Percentiles rank a stretch among this genome's conserved stretches.
Evolutionary conservation across 306 rosid genomes (phyloP).

Genomic region (Prunus salicina): DNA sequence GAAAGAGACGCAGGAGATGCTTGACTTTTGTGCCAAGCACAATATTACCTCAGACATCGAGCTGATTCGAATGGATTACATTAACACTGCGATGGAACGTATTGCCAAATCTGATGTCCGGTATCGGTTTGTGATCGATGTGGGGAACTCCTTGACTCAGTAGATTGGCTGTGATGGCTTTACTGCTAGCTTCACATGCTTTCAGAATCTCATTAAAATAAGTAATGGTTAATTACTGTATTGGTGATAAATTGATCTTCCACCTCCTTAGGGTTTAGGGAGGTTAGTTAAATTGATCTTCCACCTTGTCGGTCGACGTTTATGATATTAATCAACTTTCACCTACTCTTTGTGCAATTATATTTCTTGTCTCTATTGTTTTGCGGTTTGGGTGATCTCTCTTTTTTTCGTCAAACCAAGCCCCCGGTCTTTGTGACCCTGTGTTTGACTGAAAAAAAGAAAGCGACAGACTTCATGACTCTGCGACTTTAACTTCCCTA

Average conservation of each 20-base stretch:
- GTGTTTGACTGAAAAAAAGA: background rate
- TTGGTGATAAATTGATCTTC: background rate
- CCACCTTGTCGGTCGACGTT: background rate
- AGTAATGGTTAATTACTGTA: background rate
- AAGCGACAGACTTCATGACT: no score
- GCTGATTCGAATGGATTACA: constrained; percentile 55
- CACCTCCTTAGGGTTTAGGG: no score
- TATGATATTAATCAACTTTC: background rate
- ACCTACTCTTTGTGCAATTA: background rate
- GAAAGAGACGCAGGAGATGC: constrained; percentile 96
- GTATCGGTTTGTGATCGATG: constrained; percentile 84
- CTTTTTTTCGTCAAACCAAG: background rate
- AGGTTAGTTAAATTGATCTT: background rate
- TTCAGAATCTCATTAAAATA: background rate
- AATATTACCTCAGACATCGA: constrained; percentile 71
- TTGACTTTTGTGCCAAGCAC: constrained; percentile 77
- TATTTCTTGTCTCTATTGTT: background rate
- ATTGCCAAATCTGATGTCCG: constrained; percentile 78
- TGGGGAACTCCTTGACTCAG: constrained; percentile 54
- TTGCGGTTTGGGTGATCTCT: background rate
- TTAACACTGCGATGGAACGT: constrained; percentile 80
- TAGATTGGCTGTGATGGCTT: constrained; percentile 8
- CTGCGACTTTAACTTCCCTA: background rate
- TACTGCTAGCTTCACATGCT: background rate
- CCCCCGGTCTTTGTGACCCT: background rate